These are phyloP conservation scores for Balamuthia mandrillaris DNA, from an alignment of 208 protist species.

Conservation along the genomic window DNA sequence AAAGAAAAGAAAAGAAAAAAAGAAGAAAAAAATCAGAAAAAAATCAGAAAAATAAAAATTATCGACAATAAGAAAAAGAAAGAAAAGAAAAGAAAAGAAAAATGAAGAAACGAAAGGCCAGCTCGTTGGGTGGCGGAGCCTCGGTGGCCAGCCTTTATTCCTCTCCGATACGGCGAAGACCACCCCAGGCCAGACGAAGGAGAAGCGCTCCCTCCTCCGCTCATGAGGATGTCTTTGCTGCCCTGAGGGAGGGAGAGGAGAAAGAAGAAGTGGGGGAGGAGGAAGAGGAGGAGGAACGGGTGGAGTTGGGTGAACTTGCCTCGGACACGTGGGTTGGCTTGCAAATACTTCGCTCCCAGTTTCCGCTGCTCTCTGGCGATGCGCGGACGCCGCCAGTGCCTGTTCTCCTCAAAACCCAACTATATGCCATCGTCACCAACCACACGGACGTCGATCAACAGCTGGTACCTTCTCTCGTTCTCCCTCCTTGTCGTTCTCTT, in stretches of 20 bases:
- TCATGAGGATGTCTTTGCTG: not conserved
- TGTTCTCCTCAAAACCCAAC: not conserved
- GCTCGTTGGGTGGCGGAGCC: no score
- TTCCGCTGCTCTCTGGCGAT: not conserved
- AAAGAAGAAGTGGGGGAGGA: not conserved
- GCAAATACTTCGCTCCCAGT: slow-evolving; percentile 13
- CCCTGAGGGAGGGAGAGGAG: not conserved
- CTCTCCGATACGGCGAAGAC: not conserved
- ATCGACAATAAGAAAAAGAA: not conserved
- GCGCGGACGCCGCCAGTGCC: no score
- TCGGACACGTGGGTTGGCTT: not conserved
- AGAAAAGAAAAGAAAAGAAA: no score
- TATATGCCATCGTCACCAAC: slow-evolving; percentile 18
- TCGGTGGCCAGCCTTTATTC: not conserved
- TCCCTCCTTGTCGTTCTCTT: no score
- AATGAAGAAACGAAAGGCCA: no score
- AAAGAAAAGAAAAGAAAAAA: not conserved
- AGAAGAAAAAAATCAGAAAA: not conserved
- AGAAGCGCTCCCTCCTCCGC: not conserved
- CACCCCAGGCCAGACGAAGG: no score
- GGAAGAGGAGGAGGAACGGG: not conserved
- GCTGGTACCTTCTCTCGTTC: not conserved
- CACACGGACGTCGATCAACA: not conserved
- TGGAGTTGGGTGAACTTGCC: not conserved
- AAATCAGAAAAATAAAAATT: not conserved